Conservation (phyloP, 129 eudicot genomes). For the Flaveria trinervia region DNA sequence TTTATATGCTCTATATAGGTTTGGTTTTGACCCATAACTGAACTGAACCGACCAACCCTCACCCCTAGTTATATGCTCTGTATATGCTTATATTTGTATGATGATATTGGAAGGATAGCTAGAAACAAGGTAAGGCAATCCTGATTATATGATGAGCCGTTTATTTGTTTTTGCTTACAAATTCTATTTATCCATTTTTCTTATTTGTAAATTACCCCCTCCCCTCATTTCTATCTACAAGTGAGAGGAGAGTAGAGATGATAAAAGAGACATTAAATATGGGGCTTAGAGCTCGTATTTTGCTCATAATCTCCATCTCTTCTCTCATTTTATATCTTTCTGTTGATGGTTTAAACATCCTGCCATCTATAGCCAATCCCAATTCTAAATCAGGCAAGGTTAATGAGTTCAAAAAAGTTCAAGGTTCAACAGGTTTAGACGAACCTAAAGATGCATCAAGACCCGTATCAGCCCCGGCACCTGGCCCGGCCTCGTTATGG, state of each 20-base stretch:
- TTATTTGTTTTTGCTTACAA: neutral
- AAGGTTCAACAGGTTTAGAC: constrained; percentile 25
- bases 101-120: constrained; percentile 1
- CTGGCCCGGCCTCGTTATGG: constrained; percentile 16
- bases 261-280: constrained; percentile 29
- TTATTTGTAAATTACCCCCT: constrained; percentile 23
- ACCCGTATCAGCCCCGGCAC: neutral
- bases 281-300: constrained; percentile 37
- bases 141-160: constrained; percentile 26
- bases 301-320: constrained; percentile 41
- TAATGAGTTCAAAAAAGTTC: constrained; percentile 6
- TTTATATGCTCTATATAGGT: no score
- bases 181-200: constrained; percentile 7
- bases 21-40: neutral
- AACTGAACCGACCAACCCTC: neutral
- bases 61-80: neutral
- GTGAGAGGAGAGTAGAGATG: constrained; percentile 41
- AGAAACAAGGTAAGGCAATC: constrained; percentile 30
- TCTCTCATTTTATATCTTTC: constrained; percentile 41
- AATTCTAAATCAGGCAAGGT: constrained; percentile 6
- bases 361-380: constrained; percentile 32
- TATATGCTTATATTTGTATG: neutral
- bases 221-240: constrained; percentile 28
- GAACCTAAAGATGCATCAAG: constrained; percentile 15
- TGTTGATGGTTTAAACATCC: constrained; percentile 36